These are phyloP conservation scores for Aspergillus heteromorphus DNA, from an alignment of 495 filamentous ascomycete genomes.

Conservation along the genomic window DNA sequence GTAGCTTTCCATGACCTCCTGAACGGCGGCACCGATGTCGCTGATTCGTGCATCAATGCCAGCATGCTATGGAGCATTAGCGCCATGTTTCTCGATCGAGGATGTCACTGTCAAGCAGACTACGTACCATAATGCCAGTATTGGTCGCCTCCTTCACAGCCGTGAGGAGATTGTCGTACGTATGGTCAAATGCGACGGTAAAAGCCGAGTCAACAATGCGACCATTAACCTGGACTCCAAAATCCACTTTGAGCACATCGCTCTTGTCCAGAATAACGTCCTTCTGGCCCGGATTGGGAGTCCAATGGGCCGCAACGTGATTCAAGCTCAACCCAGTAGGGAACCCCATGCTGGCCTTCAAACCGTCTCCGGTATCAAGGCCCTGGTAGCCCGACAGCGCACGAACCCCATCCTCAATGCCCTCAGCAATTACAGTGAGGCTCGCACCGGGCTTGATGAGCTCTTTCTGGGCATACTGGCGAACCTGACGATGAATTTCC, in stretches of 20 bases:
- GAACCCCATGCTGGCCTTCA: conserved; percentile 58
- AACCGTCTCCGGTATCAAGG: conserved; percentile 51
- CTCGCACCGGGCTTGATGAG: conserved; percentile 52
- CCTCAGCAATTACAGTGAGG: conserved; percentile 54
- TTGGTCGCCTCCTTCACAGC: conserved; percentile 62
- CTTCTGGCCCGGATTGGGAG: conserved; percentile 59
- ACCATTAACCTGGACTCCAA: conserved; percentile 61
- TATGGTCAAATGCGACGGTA: conserved; percentile 56
- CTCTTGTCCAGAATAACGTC: conserved; percentile 46
- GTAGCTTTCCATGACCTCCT: conserved; percentile 65
- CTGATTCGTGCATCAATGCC: conserved; percentile 58
- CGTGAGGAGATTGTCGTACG: conserved; percentile 55
- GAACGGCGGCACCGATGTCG: conserved; percentile 58
- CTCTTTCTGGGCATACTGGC: conserved; percentile 49
- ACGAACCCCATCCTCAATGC: conserved; percentile 57
- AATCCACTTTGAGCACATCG: conserved; percentile 66
- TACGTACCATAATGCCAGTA: conserved; percentile 48
- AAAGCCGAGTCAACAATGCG: conserved; percentile 63
- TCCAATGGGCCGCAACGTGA: conserved; percentile 57
- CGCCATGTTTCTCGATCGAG: background rate
- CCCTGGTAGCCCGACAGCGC: conserved; percentile 52
- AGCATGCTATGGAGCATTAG: conserved; percentile 37
- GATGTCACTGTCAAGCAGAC: background rate
- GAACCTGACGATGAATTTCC: conserved; percentile 57
- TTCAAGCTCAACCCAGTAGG: conserved; percentile 58